Percentiles rank a stretch among this genome's conserved stretches.
Conservation (phyloP, 2,329 filamentous ascomycete species). For the Acrocalymma vagum region DNA sequence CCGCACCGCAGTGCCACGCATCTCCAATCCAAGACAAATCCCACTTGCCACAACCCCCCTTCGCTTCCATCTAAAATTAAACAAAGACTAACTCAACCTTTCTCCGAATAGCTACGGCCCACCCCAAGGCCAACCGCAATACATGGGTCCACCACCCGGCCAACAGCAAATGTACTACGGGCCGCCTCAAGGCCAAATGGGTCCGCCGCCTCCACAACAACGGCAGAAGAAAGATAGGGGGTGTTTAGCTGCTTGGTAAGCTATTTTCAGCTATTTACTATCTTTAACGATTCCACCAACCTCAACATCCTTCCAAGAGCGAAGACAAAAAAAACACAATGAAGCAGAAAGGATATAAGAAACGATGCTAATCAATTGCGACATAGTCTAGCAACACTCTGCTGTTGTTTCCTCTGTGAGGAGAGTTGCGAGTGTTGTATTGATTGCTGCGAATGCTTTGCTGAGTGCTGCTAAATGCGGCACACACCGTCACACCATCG, state of each 20-base stretch:
- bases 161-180: constrained; percentile 37
- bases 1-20: too few relatives aligned
- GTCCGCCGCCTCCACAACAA: constrained; percentile 60
- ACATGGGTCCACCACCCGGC: constrained; percentile 34
- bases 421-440: constrained; percentile 71
- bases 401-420: constrained; percentile 71
- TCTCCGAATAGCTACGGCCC: constrained; percentile 29
- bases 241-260: constrained; percentile 41
- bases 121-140: constrained; percentile 22
- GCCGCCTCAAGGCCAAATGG: constrained; percentile 48
- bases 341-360: background rate
- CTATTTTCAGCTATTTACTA: constrained; percentile 42
- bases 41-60: background rate
- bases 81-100: constrained; percentile 2
- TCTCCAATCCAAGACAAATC: too few relatives aligned
- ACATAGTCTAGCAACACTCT: constrained; percentile 52
- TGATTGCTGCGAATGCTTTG: constrained; percentile 62
- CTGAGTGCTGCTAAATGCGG: constrained; percentile 41
- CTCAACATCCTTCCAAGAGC: background rate
- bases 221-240: constrained; percentile 55
- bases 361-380: constrained; percentile 9
- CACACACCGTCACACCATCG: too few relatives aligned
- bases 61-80: background rate
- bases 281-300: background rate
- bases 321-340: background rate